Conservation (phyloP, 2,329 filamentous ascomycete species). For the Mariannaea elegans region DNA sequence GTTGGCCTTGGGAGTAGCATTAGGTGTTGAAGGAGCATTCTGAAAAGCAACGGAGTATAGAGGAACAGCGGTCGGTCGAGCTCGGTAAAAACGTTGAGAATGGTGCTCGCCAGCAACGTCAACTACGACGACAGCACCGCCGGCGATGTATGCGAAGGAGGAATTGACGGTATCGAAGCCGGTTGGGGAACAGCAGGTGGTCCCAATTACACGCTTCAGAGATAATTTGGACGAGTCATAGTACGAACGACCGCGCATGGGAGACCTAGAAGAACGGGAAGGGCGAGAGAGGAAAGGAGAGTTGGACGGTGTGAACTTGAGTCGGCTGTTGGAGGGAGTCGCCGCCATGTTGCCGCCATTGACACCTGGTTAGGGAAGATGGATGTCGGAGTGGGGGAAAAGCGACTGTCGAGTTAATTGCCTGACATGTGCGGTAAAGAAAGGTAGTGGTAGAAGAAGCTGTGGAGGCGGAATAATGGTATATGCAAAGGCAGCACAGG, state of each 20-base stretch:
- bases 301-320: constrained; percentile 79
- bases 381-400: constrained; percentile 14
- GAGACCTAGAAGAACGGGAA: constrained; percentile 69
- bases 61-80: constrained; percentile 79
- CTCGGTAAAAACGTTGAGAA: constrained; percentile 89
- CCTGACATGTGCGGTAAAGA: neutral
- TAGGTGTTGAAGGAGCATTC: constrained; percentile 60
- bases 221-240: constrained; percentile 71
- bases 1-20: constrained; percentile 67
- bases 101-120: constrained; percentile 74
- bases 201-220: constrained; percentile 87
- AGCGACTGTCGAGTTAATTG: constrained; percentile 8
- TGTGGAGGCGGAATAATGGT: neutral
- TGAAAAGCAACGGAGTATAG: constrained; percentile 63
- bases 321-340: constrained; percentile 65
- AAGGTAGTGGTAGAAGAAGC: neutral
- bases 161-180: constrained; percentile 84
- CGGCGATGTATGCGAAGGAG: constrained; percentile 90
- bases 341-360: constrained; percentile 68
- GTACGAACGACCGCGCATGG: constrained; percentile 58
- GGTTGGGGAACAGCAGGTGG: constrained; percentile 84
- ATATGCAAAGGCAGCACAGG: neutral
- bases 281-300: constrained; percentile 74
- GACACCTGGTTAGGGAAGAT: constrained; percentile 42
- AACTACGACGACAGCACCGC: constrained; percentile 91